Base-by-base conservation (phyloP, 202 grass and related monocot species). In the Saccharum hybrid region DNA sequence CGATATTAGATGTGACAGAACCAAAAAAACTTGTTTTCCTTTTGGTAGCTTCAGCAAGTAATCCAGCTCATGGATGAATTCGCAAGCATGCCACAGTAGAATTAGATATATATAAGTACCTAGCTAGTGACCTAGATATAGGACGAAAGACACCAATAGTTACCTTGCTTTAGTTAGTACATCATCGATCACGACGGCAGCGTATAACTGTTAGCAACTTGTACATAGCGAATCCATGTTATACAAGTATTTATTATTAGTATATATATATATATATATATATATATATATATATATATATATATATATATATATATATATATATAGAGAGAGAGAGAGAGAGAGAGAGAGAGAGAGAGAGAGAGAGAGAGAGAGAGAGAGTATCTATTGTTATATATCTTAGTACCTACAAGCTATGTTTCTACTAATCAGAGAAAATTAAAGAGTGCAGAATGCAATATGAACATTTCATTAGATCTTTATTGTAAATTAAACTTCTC, bases 21-120 rank as follows among this genome's bases (percentile, higher is more conserved):
- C 49, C 2, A 45, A 45, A 18, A 19, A 70, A 75, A 36, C n/a
- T 61, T 54, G 8, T 57, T 83, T 79, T 57, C 13, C 42, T 69
- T 86, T 67, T 65, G 70, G 45, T 87, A 80, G 49, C 42, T 79
- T 83, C 68, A 63, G 39, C 67, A 74, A 83, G 68, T 86, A 83
- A 83, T 66, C 73, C 64, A 59, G 15, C 61, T 80, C 57, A 52
- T 90, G 84, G 75, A 82, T 86, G 70, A 83, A 83, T 71, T 76
- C 10, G 69, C 80, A 90, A 87, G 84, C 80, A 76, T 83, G 63
- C 19, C 36, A 80, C 70, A 71, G 75, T 74, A 83, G 8, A 89
- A 67, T 89, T 60, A 61, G n/a, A 40, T 39, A 68, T 68, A 73
- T 68, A 23, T 10, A 31, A 26, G n/a, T 85, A 48, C 43, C 78